Percentiles rank a stretch among this genome's conserved stretches.
phyloP scores from a whole-genome alignment of 2,329 filamentous ascomycete genomes.

The Furcasterigmium sp. region DNA sequence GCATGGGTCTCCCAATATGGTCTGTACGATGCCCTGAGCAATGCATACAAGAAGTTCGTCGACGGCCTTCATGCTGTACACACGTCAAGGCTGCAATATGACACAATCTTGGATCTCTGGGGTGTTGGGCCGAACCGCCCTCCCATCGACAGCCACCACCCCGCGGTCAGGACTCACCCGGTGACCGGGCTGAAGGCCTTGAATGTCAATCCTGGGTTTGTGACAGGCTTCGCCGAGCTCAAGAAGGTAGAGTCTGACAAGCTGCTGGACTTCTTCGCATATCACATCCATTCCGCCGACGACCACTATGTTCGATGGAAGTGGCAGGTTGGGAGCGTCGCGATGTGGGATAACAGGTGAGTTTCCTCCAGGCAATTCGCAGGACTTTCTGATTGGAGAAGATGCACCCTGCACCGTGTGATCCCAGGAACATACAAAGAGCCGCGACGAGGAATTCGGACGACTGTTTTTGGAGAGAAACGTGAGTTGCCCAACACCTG shows the following conservation, averaged over 20 bases:
- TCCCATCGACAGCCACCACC: constrained; percentile 42
- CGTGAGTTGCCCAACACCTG: constrained; percentile 21
- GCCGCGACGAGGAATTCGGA: constrained; percentile 30
- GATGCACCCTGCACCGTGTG: constrained; percentile 31
- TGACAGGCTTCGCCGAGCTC: constrained; percentile 41
- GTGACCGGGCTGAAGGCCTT: constrained; percentile 40
- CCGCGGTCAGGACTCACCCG: constrained; percentile 42
- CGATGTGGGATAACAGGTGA: constrained; percentile 45
- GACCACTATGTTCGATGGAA: constrained; percentile 46
- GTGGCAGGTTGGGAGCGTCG: constrained; percentile 41
- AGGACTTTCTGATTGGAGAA: constrained; percentile 12
- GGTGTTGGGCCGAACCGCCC: constrained; percentile 32
- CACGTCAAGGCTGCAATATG: constrained; percentile 39
- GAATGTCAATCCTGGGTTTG: constrained; percentile 40
- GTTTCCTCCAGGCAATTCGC: background rate
- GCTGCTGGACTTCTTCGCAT: constrained; percentile 37
- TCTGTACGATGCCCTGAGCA: constrained; percentile 37
- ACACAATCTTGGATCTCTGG: constrained; percentile 40
- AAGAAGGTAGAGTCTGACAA: constrained; percentile 42
- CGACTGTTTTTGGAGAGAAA: constrained; percentile 38
- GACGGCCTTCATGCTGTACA: constrained; percentile 39
- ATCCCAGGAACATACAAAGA: constrained; percentile 34
- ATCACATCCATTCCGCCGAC: constrained; percentile 42
- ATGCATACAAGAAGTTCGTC: constrained; percentile 33
- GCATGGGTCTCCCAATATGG: constrained; percentile 42